These are phyloP conservation scores for Diospyros lotus DNA, from an alignment of 148 eudicot genomes.

Conservation along the genomic window DNA sequence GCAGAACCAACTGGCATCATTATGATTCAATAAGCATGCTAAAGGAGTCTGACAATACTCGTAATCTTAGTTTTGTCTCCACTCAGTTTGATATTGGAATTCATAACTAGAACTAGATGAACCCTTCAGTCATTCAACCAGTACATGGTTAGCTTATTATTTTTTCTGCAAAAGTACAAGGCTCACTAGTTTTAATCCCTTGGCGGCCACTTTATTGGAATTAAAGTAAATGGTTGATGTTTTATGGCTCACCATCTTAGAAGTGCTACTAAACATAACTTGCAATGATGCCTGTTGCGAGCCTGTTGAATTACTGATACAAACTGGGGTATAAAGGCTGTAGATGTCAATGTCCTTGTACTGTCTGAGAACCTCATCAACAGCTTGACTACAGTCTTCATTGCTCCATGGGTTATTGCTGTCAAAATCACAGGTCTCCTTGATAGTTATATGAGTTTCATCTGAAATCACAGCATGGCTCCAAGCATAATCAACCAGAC, in stretches of 20 bases:
- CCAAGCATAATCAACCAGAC: conserved; percentile 92
- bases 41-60: background rate
- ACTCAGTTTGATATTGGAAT: no score
- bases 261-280: conserved; percentile 43
- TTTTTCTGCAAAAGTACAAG: no score
- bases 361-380: conserved; percentile 60
- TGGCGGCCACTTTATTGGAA: background rate
- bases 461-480: conserved; percentile 92
- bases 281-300: conserved; percentile 25
- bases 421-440: conserved; percentile 57
- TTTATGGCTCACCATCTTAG: conserved; percentile 57
- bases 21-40: background rate
- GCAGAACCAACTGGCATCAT: conserved; percentile 3
- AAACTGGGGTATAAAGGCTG: conserved; percentile 77
- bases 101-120: no score
- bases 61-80: background rate
- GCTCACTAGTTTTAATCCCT: no score
- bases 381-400: conserved; percentile 42
- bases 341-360: conserved; percentile 79
- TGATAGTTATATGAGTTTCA: conserved; percentile 65
- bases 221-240: background rate
- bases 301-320: conserved; percentile 36
- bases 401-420: conserved; percentile 63
- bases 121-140: no score
- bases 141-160: no score